These are phyloP conservation scores for Mycosphaerella sp. DNA, from an alignment of 2,329 filamentous ascomycete species.

Conservation along the genomic window DNA sequence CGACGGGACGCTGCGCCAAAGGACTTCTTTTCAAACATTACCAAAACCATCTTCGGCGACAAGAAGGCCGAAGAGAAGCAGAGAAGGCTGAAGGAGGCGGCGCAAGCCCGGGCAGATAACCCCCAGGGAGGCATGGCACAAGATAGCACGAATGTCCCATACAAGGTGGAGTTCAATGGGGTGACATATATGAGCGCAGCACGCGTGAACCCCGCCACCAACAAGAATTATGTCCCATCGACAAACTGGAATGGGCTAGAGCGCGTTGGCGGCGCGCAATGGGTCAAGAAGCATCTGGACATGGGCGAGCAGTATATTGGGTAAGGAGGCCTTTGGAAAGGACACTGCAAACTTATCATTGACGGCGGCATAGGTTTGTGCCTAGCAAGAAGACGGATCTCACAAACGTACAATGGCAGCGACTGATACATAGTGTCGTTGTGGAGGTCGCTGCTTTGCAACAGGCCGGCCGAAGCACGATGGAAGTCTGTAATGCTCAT, in stretches of 20 bases:
- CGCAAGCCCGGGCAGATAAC: constrained; percentile 2
- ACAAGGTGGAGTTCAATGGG: constrained; percentile 7
- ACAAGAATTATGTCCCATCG: constrained; percentile 42
- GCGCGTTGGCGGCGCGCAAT: constrained; percentile 48
- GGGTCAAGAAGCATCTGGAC: constrained; percentile 35
- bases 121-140: background rate
- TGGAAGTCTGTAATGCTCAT: constrained; percentile 48
- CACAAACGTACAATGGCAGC: constrained; percentile 36
- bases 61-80: constrained; percentile 22
- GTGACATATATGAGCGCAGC: constrained; percentile 25
- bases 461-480: constrained; percentile 36
- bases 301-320: constrained; percentile 35
- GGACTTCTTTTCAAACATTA: constrained; percentile 26
- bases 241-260: constrained; percentile 50
- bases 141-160: background rate
- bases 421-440: constrained; percentile 48
- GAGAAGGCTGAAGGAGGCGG: constrained; percentile 11
- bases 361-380: constrained; percentile 33
- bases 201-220: constrained; percentile 20
- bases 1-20: constrained; percentile 18
- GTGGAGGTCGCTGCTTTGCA: constrained; percentile 51
- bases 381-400: constrained; percentile 35
- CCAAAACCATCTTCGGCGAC: constrained; percentile 26
- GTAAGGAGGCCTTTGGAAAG: constrained; percentile 21
- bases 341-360: constrained; percentile 1